These are phyloP conservation scores for Aspergillus eucalypticola DNA, from an alignment of 2,329 filamentous ascomycete species.

Conservation along the genomic window DNA sequence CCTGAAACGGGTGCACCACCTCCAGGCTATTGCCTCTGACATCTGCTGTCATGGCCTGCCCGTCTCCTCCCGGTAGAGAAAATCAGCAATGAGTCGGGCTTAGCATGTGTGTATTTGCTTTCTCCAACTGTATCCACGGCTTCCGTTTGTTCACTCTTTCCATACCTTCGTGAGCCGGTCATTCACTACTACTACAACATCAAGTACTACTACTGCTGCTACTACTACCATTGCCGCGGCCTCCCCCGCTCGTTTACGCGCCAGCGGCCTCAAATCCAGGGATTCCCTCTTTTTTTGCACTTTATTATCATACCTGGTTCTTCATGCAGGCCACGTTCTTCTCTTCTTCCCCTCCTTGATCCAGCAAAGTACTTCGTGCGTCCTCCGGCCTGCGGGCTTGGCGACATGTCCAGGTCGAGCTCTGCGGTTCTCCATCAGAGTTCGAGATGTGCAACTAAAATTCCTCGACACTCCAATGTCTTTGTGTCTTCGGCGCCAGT, in stretches of 20 bases:
- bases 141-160: slow-evolving; percentile 2
- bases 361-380: slow-evolving; percentile 7
- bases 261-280: slow-evolving; percentile 1
- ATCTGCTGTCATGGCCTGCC: slow-evolving; percentile 19
- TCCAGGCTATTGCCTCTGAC: slow-evolving; percentile 16
- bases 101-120: slow-evolving; percentile 10
- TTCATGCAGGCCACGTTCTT: slow-evolving; percentile 7
- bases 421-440: slow-evolving; percentile 26
- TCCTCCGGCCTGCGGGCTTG: slow-evolving; percentile 20
- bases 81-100: slow-evolving; percentile 8
- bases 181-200: background rate
- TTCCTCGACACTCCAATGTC: slow-evolving; percentile 20
- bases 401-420: slow-evolving; percentile 31
- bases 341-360: background rate
- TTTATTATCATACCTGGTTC: background rate
- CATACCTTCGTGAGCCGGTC: slow-evolving; percentile 2
- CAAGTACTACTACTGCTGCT: background rate
- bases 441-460: slow-evolving; percentile 28
- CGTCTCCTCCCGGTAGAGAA: slow-evolving; percentile 3
- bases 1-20: slow-evolving; percentile 22
- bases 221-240: background rate
- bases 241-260: slow-evolving; percentile 4
- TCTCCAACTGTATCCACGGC: background rate
- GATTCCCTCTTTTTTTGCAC: background rate
- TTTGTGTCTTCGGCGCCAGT: slow-evolving; percentile 6